phyloP scores from a whole-genome alignment of 2,329 filamentous ascomycete genomes.

The Proliferodiscus dingleyae region DNA sequence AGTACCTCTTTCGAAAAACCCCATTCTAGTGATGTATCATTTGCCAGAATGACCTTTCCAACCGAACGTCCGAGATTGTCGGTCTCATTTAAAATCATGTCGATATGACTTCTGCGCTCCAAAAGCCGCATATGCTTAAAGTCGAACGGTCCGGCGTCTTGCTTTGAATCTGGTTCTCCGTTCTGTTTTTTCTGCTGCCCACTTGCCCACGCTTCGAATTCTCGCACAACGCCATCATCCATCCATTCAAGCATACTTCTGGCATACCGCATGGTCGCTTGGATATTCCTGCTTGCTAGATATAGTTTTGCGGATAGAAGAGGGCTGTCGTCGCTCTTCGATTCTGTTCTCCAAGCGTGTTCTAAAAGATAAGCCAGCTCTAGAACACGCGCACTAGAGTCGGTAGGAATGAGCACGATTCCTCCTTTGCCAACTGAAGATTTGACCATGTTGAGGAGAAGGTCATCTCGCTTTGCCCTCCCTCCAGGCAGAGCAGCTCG shows the following conservation, averaged over 20 bases:
- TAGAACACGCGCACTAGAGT: constrained; percentile 90
- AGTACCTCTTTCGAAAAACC: constrained; percentile 84
- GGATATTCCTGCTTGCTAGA: constrained; percentile 78
- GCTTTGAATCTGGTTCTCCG: constrained; percentile 41
- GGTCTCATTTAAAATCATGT: constrained; percentile 53
- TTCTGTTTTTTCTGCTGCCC: constrained; percentile 39
- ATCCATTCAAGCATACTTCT: constrained; percentile 99
- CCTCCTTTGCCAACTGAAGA: constrained; percentile 75
- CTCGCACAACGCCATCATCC: constrained; percentile 89
- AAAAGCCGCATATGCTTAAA: constrained; percentile 81
- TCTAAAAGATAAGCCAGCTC: constrained; percentile 91
- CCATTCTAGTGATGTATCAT: constrained; percentile 88
- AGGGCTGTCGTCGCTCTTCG: constrained; percentile 45
- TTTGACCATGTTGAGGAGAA: constrained; percentile 76
- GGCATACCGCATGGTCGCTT: constrained; percentile 84
- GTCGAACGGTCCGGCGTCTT: constrained; percentile 71
- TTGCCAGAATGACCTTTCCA: constrained; percentile 80
- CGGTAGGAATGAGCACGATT: constrained; percentile 87
- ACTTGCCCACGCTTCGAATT: constrained; percentile 67
- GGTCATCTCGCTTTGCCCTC: constrained; percentile 77
- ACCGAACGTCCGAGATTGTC: constrained; percentile 39
- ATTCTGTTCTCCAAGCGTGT: constrained; percentile 76
- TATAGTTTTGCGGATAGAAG: constrained; percentile 61
- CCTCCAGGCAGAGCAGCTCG: constrained; percentile 66
- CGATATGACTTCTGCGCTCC: constrained; percentile 75